Evolutionary conservation across 129 eudicot genomes (phyloP).

Genomic region (Mikania micrantha): DNA sequence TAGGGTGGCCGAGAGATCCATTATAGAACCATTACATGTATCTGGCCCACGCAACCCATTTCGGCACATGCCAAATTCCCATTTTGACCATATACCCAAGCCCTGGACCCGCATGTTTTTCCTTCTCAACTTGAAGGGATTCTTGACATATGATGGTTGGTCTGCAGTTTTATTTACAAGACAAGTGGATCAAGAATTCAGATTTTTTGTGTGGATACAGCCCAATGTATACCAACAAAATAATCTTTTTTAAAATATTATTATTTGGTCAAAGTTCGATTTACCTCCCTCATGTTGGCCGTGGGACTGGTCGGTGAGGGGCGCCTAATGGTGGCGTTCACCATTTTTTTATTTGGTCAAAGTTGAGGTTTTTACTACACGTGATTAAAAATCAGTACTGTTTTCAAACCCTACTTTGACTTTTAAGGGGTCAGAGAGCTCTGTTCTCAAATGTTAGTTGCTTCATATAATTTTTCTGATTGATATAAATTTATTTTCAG

Average conservation of each 20-base stretch:
- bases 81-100: neutral
- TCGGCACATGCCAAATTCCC: neutral
- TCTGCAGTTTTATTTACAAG: constrained; percentile 13
- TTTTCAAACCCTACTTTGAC: neutral
- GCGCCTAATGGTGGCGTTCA: too few relatives aligned
- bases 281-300: too few relatives aligned
- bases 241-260: neutral
- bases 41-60: neutral
- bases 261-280: neutral
- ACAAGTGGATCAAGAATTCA: constrained; percentile 1
- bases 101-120: neutral
- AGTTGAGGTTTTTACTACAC: neutral
- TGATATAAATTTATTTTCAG: constrained; percentile 21
- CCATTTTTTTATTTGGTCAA: constrained; percentile 1
- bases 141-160: constrained; percentile 1
- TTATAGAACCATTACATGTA: too few relatives aligned
- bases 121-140: neutral
- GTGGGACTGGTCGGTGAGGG: too few relatives aligned
- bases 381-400: neutral
- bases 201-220: neutral
- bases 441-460: constrained; percentile 1
- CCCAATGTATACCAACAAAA: constrained; percentile 3
- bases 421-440: neutral
- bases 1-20: too few relatives aligned
- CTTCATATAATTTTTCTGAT: neutral